phyloP scores from a whole-genome alignment of 345 rosid species.

The Populus alba region DNA sequence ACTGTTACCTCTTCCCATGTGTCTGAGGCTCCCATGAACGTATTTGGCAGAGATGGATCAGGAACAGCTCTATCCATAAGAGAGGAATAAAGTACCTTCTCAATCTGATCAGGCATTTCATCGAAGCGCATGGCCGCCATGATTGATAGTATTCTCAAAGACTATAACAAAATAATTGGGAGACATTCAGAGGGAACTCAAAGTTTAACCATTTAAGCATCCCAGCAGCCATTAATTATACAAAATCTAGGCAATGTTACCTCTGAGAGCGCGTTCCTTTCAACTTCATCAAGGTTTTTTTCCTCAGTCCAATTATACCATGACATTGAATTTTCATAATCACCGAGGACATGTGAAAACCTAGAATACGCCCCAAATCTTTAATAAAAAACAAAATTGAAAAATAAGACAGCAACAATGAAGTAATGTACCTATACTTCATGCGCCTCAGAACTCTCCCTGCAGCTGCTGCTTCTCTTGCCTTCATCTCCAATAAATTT shows the following conservation, averaged over 20 bases:
- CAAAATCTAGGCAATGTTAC: conserved; percentile 33
- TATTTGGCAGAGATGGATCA: no score
- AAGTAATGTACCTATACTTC: conserved; percentile 57
- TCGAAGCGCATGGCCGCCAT: no score
- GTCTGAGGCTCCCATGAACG: no score
- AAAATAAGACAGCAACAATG: neutral
- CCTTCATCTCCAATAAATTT: conserved; percentile 59
- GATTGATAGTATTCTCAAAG: conserved; percentile 18
- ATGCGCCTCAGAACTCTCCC: conserved; percentile 63
- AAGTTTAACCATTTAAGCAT: neutral
- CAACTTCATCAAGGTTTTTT: conserved; percentile 56
- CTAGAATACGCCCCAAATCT: conserved; percentile 34
- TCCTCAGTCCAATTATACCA: conserved; percentile 65
- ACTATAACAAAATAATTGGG: conserved; percentile 40
- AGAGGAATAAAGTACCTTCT: no score
- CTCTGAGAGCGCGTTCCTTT: conserved; percentile 60
- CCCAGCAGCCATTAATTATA: neutral
- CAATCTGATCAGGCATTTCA: no score
- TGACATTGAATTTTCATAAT: conserved; percentile 67
- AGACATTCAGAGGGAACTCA: conserved; percentile 22
- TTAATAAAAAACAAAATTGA: neutral
- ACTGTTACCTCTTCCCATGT: no score
- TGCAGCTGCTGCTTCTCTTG: conserved; percentile 58
- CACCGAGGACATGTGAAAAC: conserved; percentile 57
- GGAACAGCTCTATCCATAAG: no score